A percentile compares a stretch with the other conserved stretches of the same genome.
Conservation (phyloP, 495 filamentous ascomycete genomes). For the Aspergillus conjunctus region DNA sequence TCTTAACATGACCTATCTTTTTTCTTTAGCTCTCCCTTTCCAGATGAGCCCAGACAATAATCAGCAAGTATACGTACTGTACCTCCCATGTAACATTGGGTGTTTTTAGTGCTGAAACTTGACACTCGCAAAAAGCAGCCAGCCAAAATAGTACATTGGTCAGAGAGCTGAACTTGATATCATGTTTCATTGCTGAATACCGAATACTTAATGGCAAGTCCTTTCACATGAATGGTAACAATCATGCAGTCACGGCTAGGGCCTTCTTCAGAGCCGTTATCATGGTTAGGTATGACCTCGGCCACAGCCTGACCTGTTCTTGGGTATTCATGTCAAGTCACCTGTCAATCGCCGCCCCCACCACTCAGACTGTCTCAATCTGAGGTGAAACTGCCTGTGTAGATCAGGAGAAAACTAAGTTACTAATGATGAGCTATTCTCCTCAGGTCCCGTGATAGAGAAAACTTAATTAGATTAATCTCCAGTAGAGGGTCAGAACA, state of each 20-base stretch:
- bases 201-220: background rate
- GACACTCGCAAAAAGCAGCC: background rate
- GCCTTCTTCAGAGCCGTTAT: no score
- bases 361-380: background rate
- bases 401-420: background rate
- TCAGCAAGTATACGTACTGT: background rate
- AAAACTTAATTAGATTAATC: slow-evolving; percentile 21
- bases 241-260: background rate
- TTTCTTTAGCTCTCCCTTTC: slow-evolving; percentile 1
- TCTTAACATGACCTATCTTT: slow-evolving; percentile 17
- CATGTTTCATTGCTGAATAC: no score
- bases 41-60: background rate
- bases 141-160: background rate
- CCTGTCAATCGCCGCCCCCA: no score
- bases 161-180: no score
- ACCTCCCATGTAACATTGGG: background rate
- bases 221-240: background rate
- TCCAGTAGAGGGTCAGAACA: background rate
- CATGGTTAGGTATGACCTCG: no score
- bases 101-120: background rate
- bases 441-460: background rate
- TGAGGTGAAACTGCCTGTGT: slow-evolving; percentile 4
- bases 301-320: no score
- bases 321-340: no score
- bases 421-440: background rate